These are phyloP conservation scores for Malus orientalis DNA, from an alignment of 306 rosid genomes.

Conservation along the genomic window DNA sequence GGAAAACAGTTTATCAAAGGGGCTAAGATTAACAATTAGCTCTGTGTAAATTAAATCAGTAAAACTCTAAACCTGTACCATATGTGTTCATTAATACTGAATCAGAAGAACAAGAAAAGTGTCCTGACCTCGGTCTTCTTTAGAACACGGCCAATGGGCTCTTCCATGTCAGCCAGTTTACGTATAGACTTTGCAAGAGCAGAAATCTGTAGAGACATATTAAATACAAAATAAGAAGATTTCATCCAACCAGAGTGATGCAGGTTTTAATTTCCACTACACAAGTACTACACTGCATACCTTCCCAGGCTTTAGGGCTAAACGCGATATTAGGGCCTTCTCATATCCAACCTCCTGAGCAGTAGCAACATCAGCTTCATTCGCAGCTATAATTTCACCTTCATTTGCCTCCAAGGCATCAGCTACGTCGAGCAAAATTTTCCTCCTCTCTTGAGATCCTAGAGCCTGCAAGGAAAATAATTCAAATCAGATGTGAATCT, in stretches of 20 bases:
- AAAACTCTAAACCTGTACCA: background rate
- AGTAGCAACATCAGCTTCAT: slow-evolving; percentile 58
- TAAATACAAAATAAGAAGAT: background rate
- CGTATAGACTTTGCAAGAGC: slow-evolving; percentile 68
- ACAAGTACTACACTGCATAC: slow-evolving; percentile 23
- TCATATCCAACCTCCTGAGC: slow-evolving; percentile 62
- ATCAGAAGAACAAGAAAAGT: slow-evolving; percentile 4
- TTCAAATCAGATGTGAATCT: background rate
- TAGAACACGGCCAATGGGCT: slow-evolving; percentile 66
- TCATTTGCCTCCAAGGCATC: slow-evolving; percentile 60
- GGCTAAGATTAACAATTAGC: background rate
- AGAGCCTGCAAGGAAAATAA: slow-evolving; percentile 34
- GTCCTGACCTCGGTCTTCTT: slow-evolving; percentile 66
- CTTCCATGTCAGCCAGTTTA: slow-evolving; percentile 74
- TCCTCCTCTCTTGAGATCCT: slow-evolving; percentile 48
- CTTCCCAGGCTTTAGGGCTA: slow-evolving; percentile 70
- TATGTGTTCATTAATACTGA: background rate
- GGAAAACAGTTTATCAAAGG: background rate
- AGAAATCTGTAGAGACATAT: slow-evolving; percentile 37
- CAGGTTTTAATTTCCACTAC: background rate
- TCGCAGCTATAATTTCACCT: slow-evolving; percentile 44
- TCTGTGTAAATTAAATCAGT: background rate
- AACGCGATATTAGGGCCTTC: slow-evolving; percentile 62
- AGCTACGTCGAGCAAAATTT: slow-evolving; percentile 66
- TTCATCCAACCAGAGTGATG: background rate